Conservation (phyloP, 345 rosid species). For the Raphanus sativus region DNA sequence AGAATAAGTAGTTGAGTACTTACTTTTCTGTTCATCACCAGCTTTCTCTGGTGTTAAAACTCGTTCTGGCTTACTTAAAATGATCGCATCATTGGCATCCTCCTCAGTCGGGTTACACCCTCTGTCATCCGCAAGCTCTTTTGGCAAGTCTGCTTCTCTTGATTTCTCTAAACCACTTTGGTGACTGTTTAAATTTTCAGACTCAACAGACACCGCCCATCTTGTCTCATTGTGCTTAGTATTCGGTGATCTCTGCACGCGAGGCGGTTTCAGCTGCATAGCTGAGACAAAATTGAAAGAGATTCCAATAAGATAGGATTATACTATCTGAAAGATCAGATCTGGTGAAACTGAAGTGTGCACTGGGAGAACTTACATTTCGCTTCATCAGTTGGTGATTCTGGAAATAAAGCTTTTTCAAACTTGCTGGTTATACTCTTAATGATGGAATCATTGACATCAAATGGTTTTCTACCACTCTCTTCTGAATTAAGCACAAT, state of each 20-base stretch:
- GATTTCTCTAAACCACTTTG: conserved; percentile 37
- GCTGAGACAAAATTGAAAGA: conserved; percentile 39
- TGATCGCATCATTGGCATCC: conserved; percentile 37
- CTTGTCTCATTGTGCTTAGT: conserved; percentile 49
- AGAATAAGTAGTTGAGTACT: conserved; percentile 34
- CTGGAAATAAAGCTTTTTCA: conserved; percentile 47
- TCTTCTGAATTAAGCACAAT: conserved; percentile 36
- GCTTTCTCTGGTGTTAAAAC: conserved; percentile 45
- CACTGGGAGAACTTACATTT: conserved; percentile 53
- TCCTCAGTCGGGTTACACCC: conserved; percentile 49
- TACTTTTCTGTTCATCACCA: conserved; percentile 50
- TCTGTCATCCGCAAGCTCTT: conserved; percentile 41
- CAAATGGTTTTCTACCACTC: conserved; percentile 42
- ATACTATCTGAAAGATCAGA: conserved; percentile 16
- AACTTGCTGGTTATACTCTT: conserved; percentile 49
- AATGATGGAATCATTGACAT: conserved; percentile 44
- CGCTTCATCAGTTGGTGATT: conserved; percentile 48
- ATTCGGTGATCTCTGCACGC: conserved; percentile 49
- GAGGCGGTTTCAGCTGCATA: conserved; percentile 76
- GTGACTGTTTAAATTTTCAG: conserved; percentile 36
- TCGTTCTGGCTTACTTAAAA: conserved; percentile 46
- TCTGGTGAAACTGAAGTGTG: conserved; percentile 8
- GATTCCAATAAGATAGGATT: neutral
- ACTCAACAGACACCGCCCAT: conserved; percentile 45
- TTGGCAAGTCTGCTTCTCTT: conserved; percentile 37